Evolutionary conservation across 1,139 yeast species (phyloP).

Genomic region (Scheffersomyces quercinus): DNA sequence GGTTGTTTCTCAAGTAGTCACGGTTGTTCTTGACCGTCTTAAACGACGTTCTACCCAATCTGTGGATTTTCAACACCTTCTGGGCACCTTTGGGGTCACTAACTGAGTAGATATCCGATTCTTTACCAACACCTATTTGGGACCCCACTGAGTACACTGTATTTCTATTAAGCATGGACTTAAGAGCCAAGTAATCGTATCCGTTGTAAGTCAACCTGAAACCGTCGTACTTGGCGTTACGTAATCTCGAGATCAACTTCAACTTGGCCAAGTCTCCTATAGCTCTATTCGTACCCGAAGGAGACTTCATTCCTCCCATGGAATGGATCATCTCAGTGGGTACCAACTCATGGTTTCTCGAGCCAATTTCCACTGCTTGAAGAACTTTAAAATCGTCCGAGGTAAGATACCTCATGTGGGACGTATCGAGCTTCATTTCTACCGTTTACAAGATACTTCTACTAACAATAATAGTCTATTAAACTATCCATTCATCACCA

Average conservation of each 20-base stretch:
- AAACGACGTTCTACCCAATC: slow-evolving; percentile 92
- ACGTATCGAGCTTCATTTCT: slow-evolving; percentile 82
- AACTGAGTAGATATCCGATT: slow-evolving; percentile 91
- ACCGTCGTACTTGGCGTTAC: slow-evolving; percentile 92
- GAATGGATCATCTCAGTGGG: slow-evolving; percentile 85
- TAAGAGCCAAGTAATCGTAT: slow-evolving; percentile 86
- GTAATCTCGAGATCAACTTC: slow-evolving; percentile 69
- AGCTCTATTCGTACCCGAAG: slow-evolving; percentile 74
- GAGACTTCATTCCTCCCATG: slow-evolving; percentile 74
- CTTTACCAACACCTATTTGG: slow-evolving; percentile 95
- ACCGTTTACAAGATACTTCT: too few species aligned
- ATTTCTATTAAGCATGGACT: slow-evolving; percentile 73
- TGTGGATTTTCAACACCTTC: slow-evolving; percentile 82
- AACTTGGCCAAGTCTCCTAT: slow-evolving; percentile 87
- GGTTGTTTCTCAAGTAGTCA: slow-evolving; percentile 77
- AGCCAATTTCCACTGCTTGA: slow-evolving; percentile 87
- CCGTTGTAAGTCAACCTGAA: slow-evolving; percentile 87
- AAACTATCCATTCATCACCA: too few species aligned
- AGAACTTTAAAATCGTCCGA: slow-evolving; percentile 88
- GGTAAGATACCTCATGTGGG: slow-evolving; percentile 91
- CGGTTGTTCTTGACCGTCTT: slow-evolving; percentile 89
- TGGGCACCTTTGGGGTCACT: slow-evolving; percentile 65
- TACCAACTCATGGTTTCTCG: slow-evolving; percentile 90
- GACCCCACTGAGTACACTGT: slow-evolving; percentile 79
- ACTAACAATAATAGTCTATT: too few species aligned